Conservation (phyloP, 2,329 filamentous ascomycete species). For the Macrophomina tecta region DNA sequence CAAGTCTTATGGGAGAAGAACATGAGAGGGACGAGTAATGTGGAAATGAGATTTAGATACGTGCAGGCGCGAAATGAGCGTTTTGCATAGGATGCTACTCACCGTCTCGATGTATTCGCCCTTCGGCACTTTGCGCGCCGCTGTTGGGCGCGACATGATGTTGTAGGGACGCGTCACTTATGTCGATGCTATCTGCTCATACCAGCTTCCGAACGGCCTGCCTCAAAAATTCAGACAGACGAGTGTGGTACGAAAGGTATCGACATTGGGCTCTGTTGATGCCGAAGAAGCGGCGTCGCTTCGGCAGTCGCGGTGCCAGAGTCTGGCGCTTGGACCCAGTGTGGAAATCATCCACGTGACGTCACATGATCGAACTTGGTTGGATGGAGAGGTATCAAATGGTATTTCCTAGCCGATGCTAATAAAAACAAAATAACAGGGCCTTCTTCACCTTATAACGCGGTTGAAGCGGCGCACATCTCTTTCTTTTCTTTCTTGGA, state of each 20-base stretch:
- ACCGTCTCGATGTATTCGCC: constrained; percentile 98
- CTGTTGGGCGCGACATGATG: constrained; percentile 50
- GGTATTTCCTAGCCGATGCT: too few species aligned
- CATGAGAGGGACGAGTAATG: background rate
- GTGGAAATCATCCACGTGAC: constrained; percentile 3
- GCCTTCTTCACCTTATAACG: constrained; percentile 2
- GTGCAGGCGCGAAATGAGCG: background rate
- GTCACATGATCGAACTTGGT: background rate
- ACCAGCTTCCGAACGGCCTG: background rate
- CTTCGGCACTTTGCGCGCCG: constrained; percentile 68
- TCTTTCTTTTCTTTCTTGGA: background rate
- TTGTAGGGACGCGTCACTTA: background rate
- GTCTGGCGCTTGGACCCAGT: background rate
- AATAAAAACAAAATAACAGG: background rate
- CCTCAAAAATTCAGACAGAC: background rate
- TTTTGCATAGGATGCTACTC: constrained; percentile 40
- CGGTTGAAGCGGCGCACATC: constrained; percentile 4
- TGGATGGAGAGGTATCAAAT: too few species aligned
- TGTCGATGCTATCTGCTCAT: constrained; percentile 5
- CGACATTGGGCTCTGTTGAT: background rate
- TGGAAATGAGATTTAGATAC: background rate
- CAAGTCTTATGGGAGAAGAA: background rate
- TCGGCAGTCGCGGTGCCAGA: too few species aligned
- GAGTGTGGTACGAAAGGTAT: background rate
- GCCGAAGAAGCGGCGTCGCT: background rate